phyloP scores from a whole-genome alignment of 2,329 filamentous ascomycete genomes.

The Penicillium glabrum region DNA sequence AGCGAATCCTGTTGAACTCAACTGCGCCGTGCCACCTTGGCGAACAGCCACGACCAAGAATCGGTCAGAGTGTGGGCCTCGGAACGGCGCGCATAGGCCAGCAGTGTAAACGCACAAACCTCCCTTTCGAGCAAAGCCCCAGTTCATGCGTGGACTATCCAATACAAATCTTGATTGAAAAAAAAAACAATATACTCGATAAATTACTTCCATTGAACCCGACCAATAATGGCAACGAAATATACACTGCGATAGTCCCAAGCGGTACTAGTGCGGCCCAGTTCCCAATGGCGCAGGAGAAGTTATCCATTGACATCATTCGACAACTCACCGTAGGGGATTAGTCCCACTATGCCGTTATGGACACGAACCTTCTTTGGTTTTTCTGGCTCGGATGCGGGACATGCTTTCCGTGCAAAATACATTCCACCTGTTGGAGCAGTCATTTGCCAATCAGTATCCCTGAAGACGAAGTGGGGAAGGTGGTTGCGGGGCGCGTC shows the following conservation, averaged over 20 bases:
- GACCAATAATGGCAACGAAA: background rate
- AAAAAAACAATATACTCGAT: background rate
- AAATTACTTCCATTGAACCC: background rate
- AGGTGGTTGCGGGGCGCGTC: background rate
- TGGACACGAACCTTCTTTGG: background rate
- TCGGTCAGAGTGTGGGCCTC: background rate
- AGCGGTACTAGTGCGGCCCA: background rate
- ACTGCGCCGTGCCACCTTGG: background rate
- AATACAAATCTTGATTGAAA: background rate
- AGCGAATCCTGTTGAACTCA: background rate
- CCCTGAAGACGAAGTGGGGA: background rate
- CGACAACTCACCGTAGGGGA: background rate
- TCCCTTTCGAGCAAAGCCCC: background rate
- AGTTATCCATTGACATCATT: background rate
- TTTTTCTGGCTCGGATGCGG: background rate
- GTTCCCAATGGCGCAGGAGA: background rate
- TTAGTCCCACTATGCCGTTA: background rate
- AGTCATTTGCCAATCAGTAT: background rate
- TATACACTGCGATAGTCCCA: background rate
- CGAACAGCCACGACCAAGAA: background rate
- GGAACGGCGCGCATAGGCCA: background rate
- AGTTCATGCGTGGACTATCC: background rate
- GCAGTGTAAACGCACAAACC: background rate
- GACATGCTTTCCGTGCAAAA: background rate
- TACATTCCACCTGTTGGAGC: background rate